Percentiles rank a stretch among this genome's conserved stretches.
phyloP scores from a whole-genome alignment of 148 eudicot genomes.

The Vaccinium corymbosum region DNA sequence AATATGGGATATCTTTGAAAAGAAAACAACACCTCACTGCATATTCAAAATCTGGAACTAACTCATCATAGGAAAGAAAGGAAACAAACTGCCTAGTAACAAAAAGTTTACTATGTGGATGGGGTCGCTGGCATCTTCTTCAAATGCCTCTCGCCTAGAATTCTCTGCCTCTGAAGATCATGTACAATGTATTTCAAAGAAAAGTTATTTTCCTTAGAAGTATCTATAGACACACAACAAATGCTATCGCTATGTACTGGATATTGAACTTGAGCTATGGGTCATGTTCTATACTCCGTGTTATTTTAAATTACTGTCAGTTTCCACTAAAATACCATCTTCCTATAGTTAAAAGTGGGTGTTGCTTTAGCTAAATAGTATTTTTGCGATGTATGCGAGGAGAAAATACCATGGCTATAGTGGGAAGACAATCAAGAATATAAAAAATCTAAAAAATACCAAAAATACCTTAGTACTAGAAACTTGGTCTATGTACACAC shows the following conservation, averaged over 20 bases:
- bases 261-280: neutral
- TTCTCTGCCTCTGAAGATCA: no score
- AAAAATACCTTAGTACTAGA: no score
- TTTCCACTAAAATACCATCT: no score
- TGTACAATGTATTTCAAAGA: no score
- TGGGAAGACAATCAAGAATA: no score
- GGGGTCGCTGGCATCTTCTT: constrained; percentile 59
- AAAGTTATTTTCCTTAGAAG: no score
- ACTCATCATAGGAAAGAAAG: neutral
- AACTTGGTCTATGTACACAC: no score
- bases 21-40: neutral
- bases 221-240: neutral
- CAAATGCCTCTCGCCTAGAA: constrained; percentile 58
- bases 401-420: no score
- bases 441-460: no score
- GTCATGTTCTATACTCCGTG: neutral
- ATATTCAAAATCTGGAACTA: neutral
- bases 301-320: neutral
- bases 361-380: no score
- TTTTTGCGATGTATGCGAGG: no score
- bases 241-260: neutral
- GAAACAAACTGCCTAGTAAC: neutral
- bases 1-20: neutral
- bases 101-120: constrained; percentile 26
- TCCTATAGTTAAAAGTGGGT: no score